These are phyloP conservation scores for Aspergillus awamori DNA, from an alignment of 2,329 filamentous ascomycete species.

Conservation along the genomic window DNA sequence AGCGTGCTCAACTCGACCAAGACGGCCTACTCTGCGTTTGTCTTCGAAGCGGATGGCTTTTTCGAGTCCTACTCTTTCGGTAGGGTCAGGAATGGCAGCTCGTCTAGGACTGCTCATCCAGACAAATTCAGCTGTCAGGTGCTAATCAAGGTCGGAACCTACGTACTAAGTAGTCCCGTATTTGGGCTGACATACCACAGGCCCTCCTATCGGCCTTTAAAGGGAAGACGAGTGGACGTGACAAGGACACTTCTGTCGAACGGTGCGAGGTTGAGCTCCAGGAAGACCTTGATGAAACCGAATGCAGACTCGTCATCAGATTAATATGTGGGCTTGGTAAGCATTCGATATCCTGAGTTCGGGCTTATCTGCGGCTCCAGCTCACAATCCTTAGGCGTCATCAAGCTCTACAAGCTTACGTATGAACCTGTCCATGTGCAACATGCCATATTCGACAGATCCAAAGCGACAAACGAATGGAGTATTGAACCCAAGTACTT, in stretches of 20 bases:
- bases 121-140: slow-evolving; percentile 62
- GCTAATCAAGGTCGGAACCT: slow-evolving; percentile 54
- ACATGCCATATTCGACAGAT: slow-evolving; percentile 65
- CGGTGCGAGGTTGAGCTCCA: slow-evolving; percentile 64
- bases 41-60: slow-evolving; percentile 56
- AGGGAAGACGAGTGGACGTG: slow-evolving; percentile 57
- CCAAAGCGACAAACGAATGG: slow-evolving; percentile 60
- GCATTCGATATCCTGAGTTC: neutral
- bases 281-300: slow-evolving; percentile 57
- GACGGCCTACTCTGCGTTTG: slow-evolving; percentile 65
- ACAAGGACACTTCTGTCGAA: slow-evolving; percentile 63
- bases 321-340: slow-evolving; percentile 64
- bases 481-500: slow-evolving; percentile 59
- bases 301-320: slow-evolving; percentile 64
- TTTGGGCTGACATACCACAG: slow-evolving; percentile 32
- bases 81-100: slow-evolving; percentile 26
- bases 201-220: slow-evolving; percentile 66
- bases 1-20: slow-evolving; percentile 65
- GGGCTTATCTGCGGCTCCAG: neutral
- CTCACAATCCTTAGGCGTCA: slow-evolving; percentile 51
- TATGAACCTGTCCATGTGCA: slow-evolving; percentile 65
- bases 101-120: slow-evolving; percentile 36
- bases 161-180: neutral
- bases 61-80: slow-evolving; percentile 63
- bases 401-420: slow-evolving; percentile 66